A percentile compares a stretch with the other conserved stretches of the same genome.
phyloP scores from a whole-genome alignment of 2,329 filamentous ascomycete species.

The Sphaerulina musiva region DNA sequence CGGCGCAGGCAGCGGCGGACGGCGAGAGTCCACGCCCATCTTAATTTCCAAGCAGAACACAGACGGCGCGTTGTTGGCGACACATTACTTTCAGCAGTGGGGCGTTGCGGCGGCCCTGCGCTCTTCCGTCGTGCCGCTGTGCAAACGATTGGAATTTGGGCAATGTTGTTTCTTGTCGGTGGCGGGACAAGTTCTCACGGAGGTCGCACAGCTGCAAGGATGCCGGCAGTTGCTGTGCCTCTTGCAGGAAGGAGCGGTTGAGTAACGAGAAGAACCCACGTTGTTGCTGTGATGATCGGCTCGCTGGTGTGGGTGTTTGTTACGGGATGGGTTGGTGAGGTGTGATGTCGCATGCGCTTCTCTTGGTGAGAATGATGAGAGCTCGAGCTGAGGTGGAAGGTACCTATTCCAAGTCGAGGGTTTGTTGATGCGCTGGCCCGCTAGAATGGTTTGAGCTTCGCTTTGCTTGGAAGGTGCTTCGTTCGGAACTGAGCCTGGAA shows the following conservation, averaged over 20 bases:
- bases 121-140: conserved; percentile 1
- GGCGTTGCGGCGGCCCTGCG: conserved; percentile 5
- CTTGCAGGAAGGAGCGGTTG: background rate
- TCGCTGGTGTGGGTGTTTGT: background rate
- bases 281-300: background rate
- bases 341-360: background rate
- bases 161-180: conserved; percentile 6
- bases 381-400: background rate
- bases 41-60: conserved; percentile 11
- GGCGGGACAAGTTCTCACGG: conserved; percentile 3
- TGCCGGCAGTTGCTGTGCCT: conserved; percentile 6
- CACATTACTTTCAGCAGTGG: conserved; percentile 10
- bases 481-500: background rate
- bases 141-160: conserved; percentile 3
- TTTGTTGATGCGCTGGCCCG: background rate
- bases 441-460: background rate
- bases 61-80: conserved; percentile 2
- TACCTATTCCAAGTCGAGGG: background rate
- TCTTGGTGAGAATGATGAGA: background rate
- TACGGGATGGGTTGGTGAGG: no score
- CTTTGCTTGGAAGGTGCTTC: background rate
- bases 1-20: conserved; percentile 64
- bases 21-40: conserved; percentile 20
- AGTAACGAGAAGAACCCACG: background rate
- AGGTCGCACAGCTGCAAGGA: conserved; percentile 7